Evolutionary conservation across 768 basidiomycete species (phyloP).

Genomic region (Rhizopogon vesiculosus): DNA sequence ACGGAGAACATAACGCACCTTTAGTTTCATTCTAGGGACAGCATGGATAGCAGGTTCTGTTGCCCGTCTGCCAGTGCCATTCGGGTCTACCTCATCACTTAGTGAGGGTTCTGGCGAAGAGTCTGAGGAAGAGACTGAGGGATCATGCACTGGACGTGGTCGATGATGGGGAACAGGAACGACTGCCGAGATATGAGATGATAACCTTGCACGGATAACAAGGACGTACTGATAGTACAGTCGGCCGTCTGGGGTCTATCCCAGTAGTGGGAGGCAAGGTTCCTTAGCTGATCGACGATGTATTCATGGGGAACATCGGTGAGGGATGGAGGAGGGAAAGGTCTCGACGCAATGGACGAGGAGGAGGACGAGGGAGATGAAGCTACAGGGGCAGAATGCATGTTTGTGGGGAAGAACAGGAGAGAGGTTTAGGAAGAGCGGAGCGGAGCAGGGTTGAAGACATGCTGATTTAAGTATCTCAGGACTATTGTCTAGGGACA

Average conservation of each 20-base stretch:
- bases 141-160: background rate
- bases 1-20: slow-evolving; percentile 38
- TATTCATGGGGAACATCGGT: slow-evolving; percentile 67
- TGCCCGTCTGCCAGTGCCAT: slow-evolving; percentile 42
- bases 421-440: background rate
- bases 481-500: slow-evolving; percentile 29
- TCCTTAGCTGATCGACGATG: slow-evolving; percentile 64
- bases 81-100: slow-evolving; percentile 34
- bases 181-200: slow-evolving; percentile 28
- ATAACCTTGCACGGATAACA: background rate
- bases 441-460: slow-evolving; percentile 12
- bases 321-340: slow-evolving; percentile 62
- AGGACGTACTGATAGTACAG: slow-evolving; percentile 64
- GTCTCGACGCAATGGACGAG: slow-evolving; percentile 46
- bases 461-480: slow-evolving; percentile 24
- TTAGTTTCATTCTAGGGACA: slow-evolving; percentile 56
- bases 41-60: slow-evolving; percentile 48
- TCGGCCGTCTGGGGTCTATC: slow-evolving; percentile 71
- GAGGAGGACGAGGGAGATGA: background rate
- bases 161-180: slow-evolving; percentile 42
- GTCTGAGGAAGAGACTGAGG: slow-evolving; percentile 3
- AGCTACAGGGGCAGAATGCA: background rate
- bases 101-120: slow-evolving; percentile 9
- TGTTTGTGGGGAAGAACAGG: background rate
- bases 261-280: slow-evolving; percentile 67